phyloP scores from a whole-genome alignment of 805 yeast species.

The Ogataea angusta region DNA sequence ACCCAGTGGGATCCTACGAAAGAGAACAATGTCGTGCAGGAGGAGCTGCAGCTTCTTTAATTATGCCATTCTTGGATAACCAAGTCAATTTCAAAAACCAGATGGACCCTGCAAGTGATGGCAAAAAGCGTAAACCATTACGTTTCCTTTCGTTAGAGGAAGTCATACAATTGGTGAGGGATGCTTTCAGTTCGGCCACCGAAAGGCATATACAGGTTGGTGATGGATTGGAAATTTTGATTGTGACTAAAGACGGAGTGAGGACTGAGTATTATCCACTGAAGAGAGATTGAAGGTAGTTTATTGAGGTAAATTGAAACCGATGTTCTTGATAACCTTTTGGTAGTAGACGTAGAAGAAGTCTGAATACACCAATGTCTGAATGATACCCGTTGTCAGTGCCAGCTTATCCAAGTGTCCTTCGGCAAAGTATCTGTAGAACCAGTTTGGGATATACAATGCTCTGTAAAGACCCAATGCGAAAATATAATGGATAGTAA shows the following conservation, averaged over 20 bases:
- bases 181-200: conserved; percentile 93
- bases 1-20: conserved; percentile 97
- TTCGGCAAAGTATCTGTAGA: conserved; percentile 74
- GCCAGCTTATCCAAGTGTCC: conserved; percentile 66
- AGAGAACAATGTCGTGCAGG: conserved; percentile 97
- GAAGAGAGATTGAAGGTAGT: conserved; percentile 65
- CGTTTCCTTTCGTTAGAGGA: conserved; percentile 75
- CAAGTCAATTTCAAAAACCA: conserved; percentile 97
- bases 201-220: conserved; percentile 99
- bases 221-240: conserved; percentile 87
- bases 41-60: conserved; percentile 93
- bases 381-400: conserved; percentile 75
- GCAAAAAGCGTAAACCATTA: conserved; percentile 56
- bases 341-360: conserved; percentile 90
- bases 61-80: conserved; percentile 96
- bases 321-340: conserved; percentile 74
- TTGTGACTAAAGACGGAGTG: conserved; percentile 92
- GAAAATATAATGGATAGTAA: conserved; percentile 90
- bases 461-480: conserved; percentile 90
- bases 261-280: conserved; percentile 78
- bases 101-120: conserved; percentile 73
- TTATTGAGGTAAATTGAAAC: conserved; percentile 54
- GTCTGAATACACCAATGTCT: conserved; percentile 87
- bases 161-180: conserved; percentile 82
- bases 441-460: conserved; percentile 91